phyloP scores from a whole-genome alignment of 2,329 filamentous ascomycete species.

The Malbranchea zuffiana region DNA sequence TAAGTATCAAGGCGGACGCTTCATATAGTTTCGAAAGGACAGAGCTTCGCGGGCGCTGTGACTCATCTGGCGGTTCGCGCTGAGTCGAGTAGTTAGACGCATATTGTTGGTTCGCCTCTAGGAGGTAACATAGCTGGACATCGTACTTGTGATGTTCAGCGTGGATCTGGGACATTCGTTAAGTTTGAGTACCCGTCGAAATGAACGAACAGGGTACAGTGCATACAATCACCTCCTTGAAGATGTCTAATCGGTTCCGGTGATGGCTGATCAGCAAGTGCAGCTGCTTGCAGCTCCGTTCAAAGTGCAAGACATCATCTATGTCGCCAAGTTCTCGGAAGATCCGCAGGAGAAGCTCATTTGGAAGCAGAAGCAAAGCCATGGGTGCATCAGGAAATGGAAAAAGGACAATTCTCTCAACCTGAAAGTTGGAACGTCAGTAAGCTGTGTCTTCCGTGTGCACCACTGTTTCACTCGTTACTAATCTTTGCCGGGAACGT shows the following conservation, averaged over 20 bases:
- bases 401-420: too few relatives aligned
- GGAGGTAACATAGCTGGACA: background rate
- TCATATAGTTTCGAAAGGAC: too few relatives aligned
- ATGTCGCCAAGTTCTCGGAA: background rate
- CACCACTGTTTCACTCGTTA: too few relatives aligned
- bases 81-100: too few relatives aligned
- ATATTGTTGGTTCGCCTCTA: too few relatives aligned
- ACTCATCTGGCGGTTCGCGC: too few relatives aligned
- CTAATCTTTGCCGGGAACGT: too few relatives aligned
- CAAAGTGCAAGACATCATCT: too few relatives aligned
- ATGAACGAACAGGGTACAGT: background rate
- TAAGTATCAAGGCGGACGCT: background rate
- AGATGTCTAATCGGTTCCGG: background rate
- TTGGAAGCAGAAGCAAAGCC: background rate
- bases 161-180: background rate
- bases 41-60: too few relatives aligned
- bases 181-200: background rate
- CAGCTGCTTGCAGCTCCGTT: background rate
- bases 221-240: constrained; percentile 1
- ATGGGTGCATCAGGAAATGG: too few relatives aligned
- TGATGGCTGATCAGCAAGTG: background rate
- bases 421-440: too few relatives aligned
- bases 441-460: too few relatives aligned
- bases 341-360: constrained; percentile 1
- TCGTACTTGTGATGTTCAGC: constrained; percentile 2